Evolutionary conservation across 164 flowering plant genomes (phyloP).

Genomic region (Stephania cephalantha): DNA sequence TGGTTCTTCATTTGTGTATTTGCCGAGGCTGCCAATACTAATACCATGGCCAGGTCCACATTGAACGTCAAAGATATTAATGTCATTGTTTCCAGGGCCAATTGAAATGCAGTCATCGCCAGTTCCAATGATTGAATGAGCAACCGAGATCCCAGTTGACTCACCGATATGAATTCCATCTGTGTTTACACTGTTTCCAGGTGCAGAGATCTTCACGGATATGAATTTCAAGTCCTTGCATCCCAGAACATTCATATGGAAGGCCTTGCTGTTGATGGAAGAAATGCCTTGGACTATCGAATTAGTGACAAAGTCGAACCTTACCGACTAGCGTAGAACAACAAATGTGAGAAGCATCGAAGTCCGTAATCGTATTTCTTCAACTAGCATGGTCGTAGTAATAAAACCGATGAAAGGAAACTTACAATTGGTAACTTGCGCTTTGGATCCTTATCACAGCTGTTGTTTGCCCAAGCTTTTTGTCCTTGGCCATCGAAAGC

Average conservation of each 20-base stretch:
- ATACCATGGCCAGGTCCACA: slow-evolving; percentile 62
- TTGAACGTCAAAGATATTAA: slow-evolving; percentile 15
- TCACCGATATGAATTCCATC: slow-evolving; percentile 24
- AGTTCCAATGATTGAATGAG: slow-evolving; percentile 12
- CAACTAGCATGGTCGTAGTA: not conserved
- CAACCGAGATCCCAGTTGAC: slow-evolving; percentile 1
- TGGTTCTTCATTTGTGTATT: slow-evolving; percentile 31
- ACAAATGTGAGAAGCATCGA: not conserved
- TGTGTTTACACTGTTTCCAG: slow-evolving; percentile 22
- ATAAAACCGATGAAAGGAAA: not conserved
- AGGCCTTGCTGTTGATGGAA: slow-evolving; percentile 29
- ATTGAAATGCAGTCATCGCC: slow-evolving; percentile 42
- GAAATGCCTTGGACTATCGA: slow-evolving; percentile 15
- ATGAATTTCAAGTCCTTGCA: slow-evolving; percentile 21
- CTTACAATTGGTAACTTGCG: slow-evolving; percentile 36
- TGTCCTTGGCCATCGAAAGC: slow-evolving; percentile 19
- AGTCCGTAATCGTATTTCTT: no score
- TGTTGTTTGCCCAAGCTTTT: slow-evolving; percentile 27
- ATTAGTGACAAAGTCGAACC: slow-evolving; percentile 28
- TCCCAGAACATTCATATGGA: slow-evolving; percentile 29
- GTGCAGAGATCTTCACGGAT: slow-evolving; percentile 15
- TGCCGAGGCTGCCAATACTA: slow-evolving; percentile 70
- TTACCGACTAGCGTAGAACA: slow-evolving; percentile 20
- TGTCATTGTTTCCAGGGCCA: slow-evolving; percentile 26
- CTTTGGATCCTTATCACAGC: slow-evolving; percentile 4